A percentile compares a stretch with the other conserved stretches of the same genome.
Evolutionary conservation across 495 filamentous ascomycete species (phyloP).

Genomic region (Jackrogersella minutella): DNA sequence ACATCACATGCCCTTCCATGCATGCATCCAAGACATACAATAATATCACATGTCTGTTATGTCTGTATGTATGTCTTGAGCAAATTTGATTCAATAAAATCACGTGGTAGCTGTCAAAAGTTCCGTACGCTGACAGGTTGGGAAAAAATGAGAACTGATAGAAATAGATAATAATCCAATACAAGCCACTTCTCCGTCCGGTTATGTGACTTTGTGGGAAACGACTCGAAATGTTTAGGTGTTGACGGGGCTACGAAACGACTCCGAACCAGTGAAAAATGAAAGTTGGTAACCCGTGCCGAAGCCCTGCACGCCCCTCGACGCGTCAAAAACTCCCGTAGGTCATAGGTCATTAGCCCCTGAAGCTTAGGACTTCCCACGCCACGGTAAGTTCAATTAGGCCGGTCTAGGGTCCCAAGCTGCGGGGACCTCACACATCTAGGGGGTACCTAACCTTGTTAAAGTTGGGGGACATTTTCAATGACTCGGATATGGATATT

Average conservation of each 20-base stretch:
- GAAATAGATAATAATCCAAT: too few species aligned
- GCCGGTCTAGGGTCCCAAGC: neutral
- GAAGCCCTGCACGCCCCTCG: too few species aligned
- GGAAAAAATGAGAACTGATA: neutral
- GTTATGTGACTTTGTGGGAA: neutral
- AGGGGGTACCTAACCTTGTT: too few species aligned
- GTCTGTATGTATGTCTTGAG: neutral
- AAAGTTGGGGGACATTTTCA: neutral
- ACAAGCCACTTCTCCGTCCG: neutral
- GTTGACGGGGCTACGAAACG: neutral
- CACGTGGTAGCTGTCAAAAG: slow-evolving; percentile 6
- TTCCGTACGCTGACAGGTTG: too few species aligned
- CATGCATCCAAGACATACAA: neutral
- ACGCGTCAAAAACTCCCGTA: too few species aligned
- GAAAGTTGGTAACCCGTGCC: neutral
- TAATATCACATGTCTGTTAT: neutral
- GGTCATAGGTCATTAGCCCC: too few species aligned
- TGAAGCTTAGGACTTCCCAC: neutral
- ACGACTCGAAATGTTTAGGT: too few species aligned
- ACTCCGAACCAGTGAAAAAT: neutral
- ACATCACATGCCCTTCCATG: neutral
- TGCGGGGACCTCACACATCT: too few species aligned
- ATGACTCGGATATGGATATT: neutral
- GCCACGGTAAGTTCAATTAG: neutral
- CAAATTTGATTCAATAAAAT: slow-evolving; percentile 1